Base-by-base conservation (phyloP, 805 yeast species). In the Hagleromyces aurorensis region DNA sequence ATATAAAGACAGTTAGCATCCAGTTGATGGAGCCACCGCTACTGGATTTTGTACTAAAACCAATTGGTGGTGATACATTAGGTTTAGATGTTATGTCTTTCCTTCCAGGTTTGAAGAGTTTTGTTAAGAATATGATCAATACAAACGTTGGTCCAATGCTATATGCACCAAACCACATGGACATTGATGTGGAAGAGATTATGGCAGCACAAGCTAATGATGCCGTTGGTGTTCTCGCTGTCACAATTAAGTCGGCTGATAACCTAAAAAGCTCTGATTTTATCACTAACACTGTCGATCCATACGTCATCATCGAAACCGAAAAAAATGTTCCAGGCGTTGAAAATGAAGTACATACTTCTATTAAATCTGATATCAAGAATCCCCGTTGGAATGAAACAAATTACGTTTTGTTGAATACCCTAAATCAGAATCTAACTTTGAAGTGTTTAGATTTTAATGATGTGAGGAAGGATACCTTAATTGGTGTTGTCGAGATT, bases 61-160 rank as follows among this genome's bases (percentile, higher is more conserved):
- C 94, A 7, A 79, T 82, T 30, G 91, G 91, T 53, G 91, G 93
- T 60, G 89, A 82, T 52, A 77, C 87, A n/a, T 67, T 82, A 37
- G 94, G 94, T 38, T 50, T 82, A 24, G 94, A 82, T 59, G 71
- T 82, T 43, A 82, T 82, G 93, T 75, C 87, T 3, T 67, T 81
- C 44, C 69, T 82, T 40, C 94, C 94, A 4, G 91, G 91, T 38
- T 70, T 82, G 49, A 69, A 83, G 14, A 63, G 75, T 3, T 75
- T 81, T 48, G 86, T 82, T 31, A 80, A 77, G 39, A 65, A 69
- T 13, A 65, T 78, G 52, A 73, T 82, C 48, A 79, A 82, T 55
- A 60, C 81, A 27, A 78, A 62, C 41, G 73, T 76, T 46, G 76
- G 81, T 23, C 91, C 89, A 23, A 73, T 80, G 76, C 56, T 82